Base-by-base conservation (phyloP, 805 yeast species). In the Candida tibetensis region DNA sequence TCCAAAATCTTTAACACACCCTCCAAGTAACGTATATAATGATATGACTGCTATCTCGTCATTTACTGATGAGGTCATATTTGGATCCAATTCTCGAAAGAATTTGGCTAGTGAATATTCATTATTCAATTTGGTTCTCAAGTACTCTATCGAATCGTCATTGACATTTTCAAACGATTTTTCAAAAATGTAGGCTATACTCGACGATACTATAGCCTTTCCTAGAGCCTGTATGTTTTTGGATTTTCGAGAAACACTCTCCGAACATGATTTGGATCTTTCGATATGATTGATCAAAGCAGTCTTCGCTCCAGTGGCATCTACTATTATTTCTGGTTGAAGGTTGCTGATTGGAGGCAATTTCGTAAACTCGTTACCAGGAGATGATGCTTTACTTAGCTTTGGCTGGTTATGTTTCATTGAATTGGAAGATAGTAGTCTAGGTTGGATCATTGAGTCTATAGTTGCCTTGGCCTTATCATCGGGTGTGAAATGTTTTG, bases 1-100 rank as follows among this genome's bases (percentile, higher is more conserved):
- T 1, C 95, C 95, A 63, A 81, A 86, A 58, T 86, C 95, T 44
- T 79, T 81, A 26, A 83, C 72, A 43, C 87, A 74, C 7, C 83
- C 81, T 2, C 93, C 95, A 15, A 85, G 53, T 17, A 82, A 53
- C 27, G 80, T 75, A 47, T 72, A 72, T 32, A 84, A 62, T 3
- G 85, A 61, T 36, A 77, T 69, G 0, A 74, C 65, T 0, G 83
- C 81, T 19, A 74, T 70, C 17, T 66, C 74, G 41, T 78, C 81
- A 45, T 57, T 57, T 6, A 54, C 46, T 38, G 58, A 57, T 23
- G 62, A 28, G n/a, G 56, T 28, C 15, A 51, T 66, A 5, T 61
- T 57, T 2, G 66, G 59, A 37, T 75, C 83, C 32, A 80, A 55
- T 19, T 70, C 68, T 36, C 74, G 65, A 51, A 76, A 60, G 39